Evolutionary conservation across 306 rosid species (phyloP), one percentile per base, ranked within the genome.

Genomic region (Senna siamea): DNA sequence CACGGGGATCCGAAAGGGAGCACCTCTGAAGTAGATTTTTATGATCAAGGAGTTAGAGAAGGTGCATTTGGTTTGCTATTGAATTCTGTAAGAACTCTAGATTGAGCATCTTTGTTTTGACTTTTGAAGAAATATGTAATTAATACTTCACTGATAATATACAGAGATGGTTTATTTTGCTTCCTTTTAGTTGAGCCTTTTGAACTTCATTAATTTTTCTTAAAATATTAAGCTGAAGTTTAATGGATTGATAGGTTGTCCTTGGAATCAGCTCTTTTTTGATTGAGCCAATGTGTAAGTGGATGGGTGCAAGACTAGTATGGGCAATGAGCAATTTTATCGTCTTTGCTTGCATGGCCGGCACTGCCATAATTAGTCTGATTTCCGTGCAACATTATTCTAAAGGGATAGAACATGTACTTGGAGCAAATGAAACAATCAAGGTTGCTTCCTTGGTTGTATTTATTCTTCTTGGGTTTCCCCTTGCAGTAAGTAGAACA

Each of bases 11-110:
- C 99, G 11, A 87, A 87, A 71, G 99, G 99, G 81, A 81, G 59
- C 72, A 26, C 44, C 35, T 53, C 90, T 69, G 86, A 90, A 65
- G 79, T 81, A 62, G 69, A 37, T 34, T 82, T 84, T n/a, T 95
- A 90, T 77, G 51, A 88, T 80, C 93, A 83, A 81, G 99, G 99
- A 75, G 99, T 95, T 76, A 90, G 99, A 90, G 89, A 89, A 90
- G 99, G 99, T 90, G 96, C 99, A 88, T 95, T 95, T 9, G 99
- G 99, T 88, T 88, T 95, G 92, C 94, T 95, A 76, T 83, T 95
- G 96, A 95, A 95, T 92, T 95, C 99, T 51, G 99, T 95, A 95
- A 95, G 99, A 86, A 77, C 92, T 85, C 92, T 58, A 79, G 82
- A 74, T 84, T 86, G 84, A 75, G 70, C 81, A 63, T 60, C 81